phyloP scores from a whole-genome alignment of 2,329 filamentous ascomycete species.

The Neofusicoccum cordaticola region DNA sequence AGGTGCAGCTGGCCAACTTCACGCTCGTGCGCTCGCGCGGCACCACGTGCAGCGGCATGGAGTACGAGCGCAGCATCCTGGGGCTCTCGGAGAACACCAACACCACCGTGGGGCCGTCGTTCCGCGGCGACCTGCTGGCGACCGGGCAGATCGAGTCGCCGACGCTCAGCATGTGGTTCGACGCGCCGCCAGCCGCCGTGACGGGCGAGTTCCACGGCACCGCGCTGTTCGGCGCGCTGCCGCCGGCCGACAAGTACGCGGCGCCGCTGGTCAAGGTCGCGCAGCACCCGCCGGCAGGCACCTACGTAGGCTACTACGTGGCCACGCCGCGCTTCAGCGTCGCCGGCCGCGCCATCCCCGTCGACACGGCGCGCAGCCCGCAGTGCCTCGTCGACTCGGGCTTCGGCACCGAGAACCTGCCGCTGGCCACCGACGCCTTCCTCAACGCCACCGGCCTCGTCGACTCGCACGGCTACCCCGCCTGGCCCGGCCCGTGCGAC shows the following conservation, averaged over 20 bases:
- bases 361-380: background rate
- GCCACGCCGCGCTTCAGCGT: background rate
- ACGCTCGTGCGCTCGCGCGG: conserved; percentile 22
- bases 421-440: conserved; percentile 21
- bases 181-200: conserved; percentile 24
- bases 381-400: conserved; percentile 35
- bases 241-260: conserved; percentile 30
- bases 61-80: conserved; percentile 28
- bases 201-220: conserved; percentile 29
- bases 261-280: conserved; percentile 32
- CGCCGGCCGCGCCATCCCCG: background rate
- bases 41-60: conserved; percentile 21
- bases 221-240: conserved; percentile 35
- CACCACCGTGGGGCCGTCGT: conserved; percentile 26
- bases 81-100: conserved; percentile 28
- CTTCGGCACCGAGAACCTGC: conserved; percentile 25
- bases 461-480: background rate
- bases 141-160: conserved; percentile 25
- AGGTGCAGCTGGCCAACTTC: conserved; percentile 28
- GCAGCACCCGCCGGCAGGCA: conserved; percentile 19
- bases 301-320: conserved; percentile 1
- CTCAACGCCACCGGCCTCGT: conserved; percentile 24
- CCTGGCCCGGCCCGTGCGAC: conserved; percentile 1
- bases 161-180: conserved; percentile 37
- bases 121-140: conserved; percentile 33